Evolutionary conservation across 2,329 filamentous ascomycete species (phyloP).

Genomic region (Plectosphaerella cucumerina): DNA sequence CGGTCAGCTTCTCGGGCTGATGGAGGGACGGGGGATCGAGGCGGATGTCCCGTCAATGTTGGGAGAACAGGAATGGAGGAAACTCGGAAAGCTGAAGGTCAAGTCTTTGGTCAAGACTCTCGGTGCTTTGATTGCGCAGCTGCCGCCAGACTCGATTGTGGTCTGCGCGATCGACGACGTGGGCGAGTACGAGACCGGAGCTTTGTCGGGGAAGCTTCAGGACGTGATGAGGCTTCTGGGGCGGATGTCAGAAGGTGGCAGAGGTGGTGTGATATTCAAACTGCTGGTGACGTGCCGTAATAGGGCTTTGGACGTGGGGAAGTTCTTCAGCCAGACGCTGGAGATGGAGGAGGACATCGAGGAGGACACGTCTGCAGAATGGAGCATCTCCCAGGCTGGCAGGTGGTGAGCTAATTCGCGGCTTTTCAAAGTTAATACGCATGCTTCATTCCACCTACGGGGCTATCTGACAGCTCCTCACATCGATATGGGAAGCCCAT

Average conservation of each 20-base stretch:
- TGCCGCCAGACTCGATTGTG: neutral
- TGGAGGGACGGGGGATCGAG: neutral
- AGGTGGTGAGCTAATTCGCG: too few species aligned
- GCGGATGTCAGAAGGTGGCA: too few species aligned
- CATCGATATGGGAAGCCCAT: too few species aligned
- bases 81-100: neutral
- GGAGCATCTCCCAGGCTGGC: neutral
- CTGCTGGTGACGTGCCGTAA: neutral
- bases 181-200: too few species aligned
- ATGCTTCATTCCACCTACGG: too few species aligned
- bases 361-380: neutral
- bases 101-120: neutral
- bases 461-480: too few species aligned
- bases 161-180: too few species aligned
- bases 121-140: neutral
- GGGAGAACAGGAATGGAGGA: neutral
- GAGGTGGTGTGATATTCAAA: too few species aligned
- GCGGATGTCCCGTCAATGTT: neutral
- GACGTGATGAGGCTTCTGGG: too few species aligned
- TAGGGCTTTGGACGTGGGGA: neutral
- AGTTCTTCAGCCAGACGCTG: neutral
- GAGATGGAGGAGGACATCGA: slow-evolving; percentile 1
- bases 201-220: too few species aligned
- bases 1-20: slow-evolving; percentile 1
- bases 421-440: too few species aligned